These are phyloP conservation scores for Fraxinus sp. DNA, from an alignment of 305 asterid genomes.

Conservation along the genomic window DNA sequence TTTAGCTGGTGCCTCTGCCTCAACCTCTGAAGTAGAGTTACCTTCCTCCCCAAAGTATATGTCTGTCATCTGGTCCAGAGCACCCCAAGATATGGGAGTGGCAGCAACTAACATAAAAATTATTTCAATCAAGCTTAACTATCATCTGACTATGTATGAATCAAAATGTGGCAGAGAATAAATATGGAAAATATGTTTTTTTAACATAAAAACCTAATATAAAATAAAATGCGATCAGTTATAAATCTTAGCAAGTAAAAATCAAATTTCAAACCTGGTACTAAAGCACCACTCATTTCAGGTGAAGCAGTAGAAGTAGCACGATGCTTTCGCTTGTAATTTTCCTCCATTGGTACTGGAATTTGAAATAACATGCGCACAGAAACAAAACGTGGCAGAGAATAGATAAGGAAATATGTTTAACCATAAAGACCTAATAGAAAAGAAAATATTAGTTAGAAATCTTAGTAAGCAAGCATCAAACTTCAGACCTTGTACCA, in stretches of 20 bases:
- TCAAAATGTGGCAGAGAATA: not conserved
- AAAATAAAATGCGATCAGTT: not conserved
- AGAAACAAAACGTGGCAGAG: not conserved
- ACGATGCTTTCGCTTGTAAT: slow-evolving; percentile 37
- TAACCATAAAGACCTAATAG: not conserved
- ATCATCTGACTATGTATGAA: not conserved
- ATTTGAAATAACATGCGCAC: not conserved
- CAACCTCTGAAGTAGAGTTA: not conserved
- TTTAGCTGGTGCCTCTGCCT: not conserved
- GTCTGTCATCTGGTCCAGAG: slow-evolving; percentile 46
- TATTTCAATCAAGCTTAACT: slow-evolving; percentile 14
- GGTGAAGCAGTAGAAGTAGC: slow-evolving; percentile 17
- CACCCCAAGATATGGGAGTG: slow-evolving; percentile 47
- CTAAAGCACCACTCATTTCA: not conserved
- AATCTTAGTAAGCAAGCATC: not conserved
- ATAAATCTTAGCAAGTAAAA: not conserved
- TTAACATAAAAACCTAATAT: not conserved
- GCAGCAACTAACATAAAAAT: slow-evolving; percentile 37
- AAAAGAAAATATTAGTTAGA: not conserved
- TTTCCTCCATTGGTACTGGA: not conserved
- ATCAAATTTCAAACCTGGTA: slow-evolving; percentile 4
- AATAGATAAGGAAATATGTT: not conserved
- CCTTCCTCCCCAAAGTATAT: slow-evolving; percentile 36
- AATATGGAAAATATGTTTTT: not conserved
- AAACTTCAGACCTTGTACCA: slow-evolving; percentile 1